Evolutionary conservation across 768 basidiomycete genomes (phyloP), one percentile per base, ranked within the genome.

Genomic region (Hypsizygus marmoreus): DNA sequence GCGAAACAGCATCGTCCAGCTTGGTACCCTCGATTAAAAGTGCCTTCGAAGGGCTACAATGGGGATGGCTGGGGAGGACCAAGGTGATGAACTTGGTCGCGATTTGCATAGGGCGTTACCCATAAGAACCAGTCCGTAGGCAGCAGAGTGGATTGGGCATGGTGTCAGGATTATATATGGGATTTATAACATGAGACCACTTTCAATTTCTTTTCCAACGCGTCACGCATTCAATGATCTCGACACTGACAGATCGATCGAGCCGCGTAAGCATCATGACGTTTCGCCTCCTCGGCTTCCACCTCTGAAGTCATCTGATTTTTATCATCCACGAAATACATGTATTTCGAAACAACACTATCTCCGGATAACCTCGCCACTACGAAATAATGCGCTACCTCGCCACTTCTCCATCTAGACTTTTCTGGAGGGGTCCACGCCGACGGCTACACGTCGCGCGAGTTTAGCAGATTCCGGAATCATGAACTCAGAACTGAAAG

Each of bases 141-240:
- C n/a, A n/a, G n/a, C n/a, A n/a, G n/a, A n/a, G n/a, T n/a, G n/a
- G n/a, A n/a, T n/a, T n/a, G n/a, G 59, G 54, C 55, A 59, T 61
- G 56, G 58, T 60, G 53, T 49, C 43, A 53, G 57, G 51, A 45
- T 43, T 38, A 58, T 57, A 51, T 34, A 54, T 29, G 20, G 17
- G 20, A 28, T 47, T 46, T 38, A 40, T 17, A 59, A 62, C 61
- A 66, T 71, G 67, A 64, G 67, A 61, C 69, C 69, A 70, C 70
- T 70, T 69, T 61, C 47, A 53, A 43, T 53, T 57, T 66, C 59
- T 64, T 64, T 65, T 66, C 25, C 25, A 17, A 25, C 20, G 19
- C 8, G 10, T 22, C 16, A 38, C 38, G n/a, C n/a, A 25, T 34
- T 6, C 12, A 7, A 22, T 40, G 53, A 57, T 66, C 62, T 65